Evolutionary conservation across 345 rosid genomes (phyloP), one percentile per base, ranked within the genome.

Genomic region (Eucalyptus tenuipes): DNA sequence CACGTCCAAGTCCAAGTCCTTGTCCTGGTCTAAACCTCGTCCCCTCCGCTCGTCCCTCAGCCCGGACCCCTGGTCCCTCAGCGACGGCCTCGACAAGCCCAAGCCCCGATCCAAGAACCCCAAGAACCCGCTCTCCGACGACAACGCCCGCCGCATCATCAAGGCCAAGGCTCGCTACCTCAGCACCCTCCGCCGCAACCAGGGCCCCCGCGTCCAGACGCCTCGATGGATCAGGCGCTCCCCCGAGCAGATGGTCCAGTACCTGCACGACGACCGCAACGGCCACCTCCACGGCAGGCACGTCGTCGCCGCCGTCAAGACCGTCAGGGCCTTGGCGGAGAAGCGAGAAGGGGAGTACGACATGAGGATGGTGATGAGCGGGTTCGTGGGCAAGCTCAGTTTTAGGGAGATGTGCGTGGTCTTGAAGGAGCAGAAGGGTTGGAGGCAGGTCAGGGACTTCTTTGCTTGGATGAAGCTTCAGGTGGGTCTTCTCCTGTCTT

Each of bases 401-500:
- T 97, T 97, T 87, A 94, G 94, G 90, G 99, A 96, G 66, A 97
- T 97, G 99, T 97, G 99, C 87, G 96, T 95, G 57, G 99, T 97
- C 88, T 89, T 97, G 92, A 97, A 96, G 91, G 99, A 94, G 87
- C 99, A 96, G 90, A 95, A 91, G 89, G 93, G 95, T 25, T 97
- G 99, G 99, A 93, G 93, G 71, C 97, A 97, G 93, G 99, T 90
- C 48, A 89, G 94, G 81, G 97, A 96, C 86, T 95, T 96, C 91
- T 97, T 97, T 92, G 87, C 92, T 45, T 97, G 99, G 99, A 97
- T 97, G 99, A 96, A 97, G 90, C 91, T 97, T 91, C 99, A 96
- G 98, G 98, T 94, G 50, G 29, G 87, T 89, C 87, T 64, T 37
- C 40, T 86, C 44, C 31, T 4, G 27, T 57, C 47, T 59, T 89